These are phyloP conservation scores for Castanea mollissima DNA, from an alignment of 306 rosid genomes.

Conservation along the genomic window DNA sequence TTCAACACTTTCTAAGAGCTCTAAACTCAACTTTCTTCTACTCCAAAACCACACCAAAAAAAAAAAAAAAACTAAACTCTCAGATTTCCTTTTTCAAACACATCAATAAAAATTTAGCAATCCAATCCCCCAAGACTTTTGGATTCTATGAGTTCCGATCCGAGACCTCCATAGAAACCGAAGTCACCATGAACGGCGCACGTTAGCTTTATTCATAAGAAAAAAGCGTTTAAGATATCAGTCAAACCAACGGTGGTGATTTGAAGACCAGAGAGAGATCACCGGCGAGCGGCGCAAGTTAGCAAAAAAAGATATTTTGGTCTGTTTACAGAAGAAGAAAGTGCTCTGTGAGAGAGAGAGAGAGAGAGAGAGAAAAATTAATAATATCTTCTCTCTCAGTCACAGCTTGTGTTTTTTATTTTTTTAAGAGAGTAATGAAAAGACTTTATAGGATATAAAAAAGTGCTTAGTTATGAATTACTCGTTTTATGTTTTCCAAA, in stretches of 20 bases:
- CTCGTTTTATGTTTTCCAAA: too few species aligned
- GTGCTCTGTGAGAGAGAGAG: not conserved
- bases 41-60: not conserved
- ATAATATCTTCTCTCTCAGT: not conserved
- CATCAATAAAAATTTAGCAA: not conserved
- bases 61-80: not conserved
- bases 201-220: conserved; percentile 1
- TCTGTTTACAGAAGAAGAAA: too few species aligned
- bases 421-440: not conserved
- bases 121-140: not conserved
- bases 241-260: conserved; percentile 15
- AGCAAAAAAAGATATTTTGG: conserved; percentile 14
- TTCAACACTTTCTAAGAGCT: not conserved
- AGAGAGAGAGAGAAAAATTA: too few species aligned
- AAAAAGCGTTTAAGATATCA: not conserved
- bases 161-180: conserved; percentile 29
- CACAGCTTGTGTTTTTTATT: not conserved
- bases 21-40: not conserved
- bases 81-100: not conserved
- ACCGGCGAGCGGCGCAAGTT: conserved; percentile 37
- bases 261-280: not conserved
- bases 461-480: too few species aligned
- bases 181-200: conserved; percentile 15
- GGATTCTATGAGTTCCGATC: not conserved
- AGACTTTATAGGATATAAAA: not conserved